Conservation (phyloP, 83 land plant species). For the Isoetes engelmannii region DNA sequence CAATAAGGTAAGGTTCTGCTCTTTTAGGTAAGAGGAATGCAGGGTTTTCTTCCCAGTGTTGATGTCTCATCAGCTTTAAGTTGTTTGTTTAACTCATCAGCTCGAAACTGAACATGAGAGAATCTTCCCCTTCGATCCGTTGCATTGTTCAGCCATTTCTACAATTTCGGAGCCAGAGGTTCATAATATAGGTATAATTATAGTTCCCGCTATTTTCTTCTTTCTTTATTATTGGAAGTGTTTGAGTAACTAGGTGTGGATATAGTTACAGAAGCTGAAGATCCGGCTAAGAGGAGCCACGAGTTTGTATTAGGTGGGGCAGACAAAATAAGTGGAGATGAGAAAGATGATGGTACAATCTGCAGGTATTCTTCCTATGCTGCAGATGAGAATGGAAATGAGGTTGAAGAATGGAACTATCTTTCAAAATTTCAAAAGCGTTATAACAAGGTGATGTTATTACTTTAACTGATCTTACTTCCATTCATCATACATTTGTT, state of each 20-base stretch:
- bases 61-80: neutral
- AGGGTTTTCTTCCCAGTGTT: too few species aligned
- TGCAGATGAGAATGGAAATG: conserved; percentile 23
- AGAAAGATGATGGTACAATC: too few species aligned
- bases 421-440: conserved; percentile 26
- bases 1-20: conserved; percentile 13
- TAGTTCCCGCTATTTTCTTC: neutral
- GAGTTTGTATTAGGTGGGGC: neutral
- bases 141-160: conserved; percentile 22
- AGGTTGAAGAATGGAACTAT: conserved; percentile 30
- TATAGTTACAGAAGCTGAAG: neutral
- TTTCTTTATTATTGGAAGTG: neutral
- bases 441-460: conserved; percentile 27
- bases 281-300: neutral
- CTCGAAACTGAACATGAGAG: conserved; percentile 34
- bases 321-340: neutral
- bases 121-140: conserved; percentile 33
- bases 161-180: conserved; percentile 6
- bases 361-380: conserved; percentile 17
- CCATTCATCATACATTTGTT: neutral
- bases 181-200: neutral
- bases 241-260: neutral
- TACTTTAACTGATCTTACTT: neutral
- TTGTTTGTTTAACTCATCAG: conserved; percentile 5
- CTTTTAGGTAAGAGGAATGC: too few species aligned